Evolutionary conservation across 2,329 filamentous ascomycete genomes (phyloP).

Genomic region (Xylariaceae sp.): DNA sequence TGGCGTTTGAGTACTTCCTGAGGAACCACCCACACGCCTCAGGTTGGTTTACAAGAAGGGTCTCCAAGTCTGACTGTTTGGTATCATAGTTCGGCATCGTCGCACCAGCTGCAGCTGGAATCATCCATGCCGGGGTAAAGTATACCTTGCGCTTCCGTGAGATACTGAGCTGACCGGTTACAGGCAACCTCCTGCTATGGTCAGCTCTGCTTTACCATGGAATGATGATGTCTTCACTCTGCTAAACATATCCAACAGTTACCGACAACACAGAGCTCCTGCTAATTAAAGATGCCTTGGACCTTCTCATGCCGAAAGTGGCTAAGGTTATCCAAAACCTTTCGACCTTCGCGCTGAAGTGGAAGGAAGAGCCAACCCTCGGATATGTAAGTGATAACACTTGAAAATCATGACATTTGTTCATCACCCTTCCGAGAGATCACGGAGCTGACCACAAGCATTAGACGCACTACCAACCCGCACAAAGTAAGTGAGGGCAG

Average conservation of each 20-base stretch:
- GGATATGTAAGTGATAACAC: slow-evolving; percentile 67
- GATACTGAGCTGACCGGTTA: slow-evolving; percentile 18
- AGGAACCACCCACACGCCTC: too few relatives aligned
- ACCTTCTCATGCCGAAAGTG: slow-evolving; percentile 72
- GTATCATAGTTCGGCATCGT: slow-evolving; percentile 52
- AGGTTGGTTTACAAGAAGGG: too few relatives aligned
- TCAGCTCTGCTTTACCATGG: slow-evolving; percentile 5
- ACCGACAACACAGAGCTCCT: slow-evolving; percentile 75
- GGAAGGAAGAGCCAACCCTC: slow-evolving; percentile 58
- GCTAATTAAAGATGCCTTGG: slow-evolving; percentile 68
- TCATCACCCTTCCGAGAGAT: slow-evolving; percentile 6
- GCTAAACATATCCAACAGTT: too few relatives aligned
- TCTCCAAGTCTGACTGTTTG: too few relatives aligned
- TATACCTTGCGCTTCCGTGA: slow-evolving; percentile 3
- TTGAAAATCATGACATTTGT: too few relatives aligned
- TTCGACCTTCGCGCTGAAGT: slow-evolving; percentile 64
- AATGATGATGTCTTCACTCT: too few relatives aligned
- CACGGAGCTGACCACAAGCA: too few relatives aligned
- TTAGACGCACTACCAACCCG: too few relatives aligned
- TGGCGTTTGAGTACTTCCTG: too few relatives aligned
- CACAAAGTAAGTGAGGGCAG: background rate
- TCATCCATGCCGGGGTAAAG: slow-evolving; percentile 71
- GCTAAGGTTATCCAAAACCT: slow-evolving; percentile 76
- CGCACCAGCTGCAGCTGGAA: slow-evolving; percentile 50
- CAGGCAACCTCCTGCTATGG: slow-evolving; percentile 3